Conservation (phyloP, 169 alveolate species). For the Pseudocohnilembus persalinus region DNA sequence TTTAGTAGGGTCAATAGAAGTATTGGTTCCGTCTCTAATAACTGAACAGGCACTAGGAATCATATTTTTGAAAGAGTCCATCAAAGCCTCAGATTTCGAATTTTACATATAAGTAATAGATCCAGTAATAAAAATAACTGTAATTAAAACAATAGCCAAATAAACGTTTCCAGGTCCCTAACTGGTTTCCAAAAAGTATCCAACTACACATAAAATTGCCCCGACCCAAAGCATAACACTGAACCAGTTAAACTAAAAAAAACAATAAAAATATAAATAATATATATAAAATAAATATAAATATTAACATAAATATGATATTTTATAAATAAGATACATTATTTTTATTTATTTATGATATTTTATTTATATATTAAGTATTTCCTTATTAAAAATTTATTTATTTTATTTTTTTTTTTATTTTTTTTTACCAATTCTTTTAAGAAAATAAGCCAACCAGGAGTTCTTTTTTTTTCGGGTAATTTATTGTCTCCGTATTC, state of each 20-base stretch:
- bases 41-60: slow-evolving; percentile 69
- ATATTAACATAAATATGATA: too few species aligned
- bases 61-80: slow-evolving; percentile 76
- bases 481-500: slow-evolving; percentile 79
- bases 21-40: slow-evolving; percentile 61
- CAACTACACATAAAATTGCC: slow-evolving; percentile 70
- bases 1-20: slow-evolving; percentile 48
- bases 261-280: too few species aligned
- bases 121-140: slow-evolving; percentile 67
- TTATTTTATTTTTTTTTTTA: too few species aligned
- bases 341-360: too few species aligned
- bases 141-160: slow-evolving; percentile 71
- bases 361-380: too few species aligned
- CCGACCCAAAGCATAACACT: slow-evolving; percentile 81
- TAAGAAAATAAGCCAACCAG: slow-evolving; percentile 70
- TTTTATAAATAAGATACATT: too few species aligned
- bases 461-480: slow-evolving; percentile 72
- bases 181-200: slow-evolving; percentile 60
- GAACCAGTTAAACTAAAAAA: slow-evolving; percentile 34
- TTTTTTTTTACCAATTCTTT: slow-evolving; percentile 54
- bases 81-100: slow-evolving; percentile 66
- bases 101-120: slow-evolving; percentile 59
- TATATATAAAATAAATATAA: too few species aligned
- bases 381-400: too few species aligned
- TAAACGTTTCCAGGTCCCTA: slow-evolving; percentile 51